Evolutionary conservation across 441 rosid genomes (phyloP), one percentile per base, ranked within the genome.

Genomic region (Gossypium trilobum): DNA sequence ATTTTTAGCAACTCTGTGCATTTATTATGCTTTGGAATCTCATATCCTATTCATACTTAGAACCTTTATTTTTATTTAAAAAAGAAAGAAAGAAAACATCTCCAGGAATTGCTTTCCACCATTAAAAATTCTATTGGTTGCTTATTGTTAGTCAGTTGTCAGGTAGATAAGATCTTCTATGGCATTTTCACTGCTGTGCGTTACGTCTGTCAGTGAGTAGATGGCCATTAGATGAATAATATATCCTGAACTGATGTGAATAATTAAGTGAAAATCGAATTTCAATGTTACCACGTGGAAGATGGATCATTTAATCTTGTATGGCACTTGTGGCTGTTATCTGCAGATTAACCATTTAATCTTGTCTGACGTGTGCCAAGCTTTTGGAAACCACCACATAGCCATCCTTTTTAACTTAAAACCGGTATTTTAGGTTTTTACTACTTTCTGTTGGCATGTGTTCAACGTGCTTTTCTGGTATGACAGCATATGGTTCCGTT

Each of bases 81-180:
- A 50, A 44, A 31, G 23, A 46, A 46, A 48, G 22, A 56, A 54
- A 52, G 31, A 58, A 25, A 64, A 27, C 17, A 13, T 68, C 62
- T 51, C 5, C 9, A 3, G 22, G 11, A 70, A 54, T 70, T 73
- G 62, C 17, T 59, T 68, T 71, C 51, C 50, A 31, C 19, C 9
- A 2, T 46, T 46, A 5, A 22, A 42, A 58, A 72, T 7, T 16
- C 13, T 57, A 16, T n/a, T 22, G 9, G 36, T n/a, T 54, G 31
- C 14, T 59, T 76, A 10, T 58, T 20, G 16, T 69, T 76, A 27
- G 11, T 64, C 75, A 25, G 14, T 33, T 58, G 17, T 14, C 46
- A 44, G 77, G 44, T 36, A 62, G 50, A 22, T 54, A 50, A 27
- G 63, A 16, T 73, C n/a, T 66, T 62, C 39, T 67, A 10, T 22